phyloP scores from a whole-genome alignment of 495 filamentous ascomycete species.

The Penicillium alfredii region DNA sequence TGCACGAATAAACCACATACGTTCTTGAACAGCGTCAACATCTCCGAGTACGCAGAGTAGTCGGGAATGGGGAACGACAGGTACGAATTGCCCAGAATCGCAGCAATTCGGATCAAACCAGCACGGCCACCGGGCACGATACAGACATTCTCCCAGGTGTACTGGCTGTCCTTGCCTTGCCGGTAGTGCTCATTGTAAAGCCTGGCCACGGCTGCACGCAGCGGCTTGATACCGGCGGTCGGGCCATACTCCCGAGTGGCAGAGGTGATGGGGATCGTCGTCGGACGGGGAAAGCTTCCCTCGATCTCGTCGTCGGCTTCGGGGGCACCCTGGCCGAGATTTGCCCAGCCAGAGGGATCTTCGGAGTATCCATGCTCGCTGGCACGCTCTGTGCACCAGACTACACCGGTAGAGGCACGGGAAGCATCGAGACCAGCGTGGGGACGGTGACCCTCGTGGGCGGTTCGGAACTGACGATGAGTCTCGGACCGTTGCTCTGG shows the following conservation, averaged over 20 bases:
- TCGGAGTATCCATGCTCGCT: slow-evolving; percentile 76
- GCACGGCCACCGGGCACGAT: slow-evolving; percentile 93
- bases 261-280: slow-evolving; percentile 68
- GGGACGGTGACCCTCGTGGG: slow-evolving; percentile 81
- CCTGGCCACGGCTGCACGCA: slow-evolving; percentile 82
- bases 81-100: slow-evolving; percentile 87
- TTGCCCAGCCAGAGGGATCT: slow-evolving; percentile 79
- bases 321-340: slow-evolving; percentile 90
- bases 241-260: slow-evolving; percentile 85
- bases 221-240: slow-evolving; percentile 85
- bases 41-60: slow-evolving; percentile 88
- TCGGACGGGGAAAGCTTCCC: slow-evolving; percentile 82
- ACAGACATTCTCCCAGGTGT: slow-evolving; percentile 98
- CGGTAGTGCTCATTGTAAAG: slow-evolving; percentile 93
- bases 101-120: slow-evolving; percentile 88
- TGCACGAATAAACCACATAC: slow-evolving; percentile 35
- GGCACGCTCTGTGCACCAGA: slow-evolving; percentile 82
- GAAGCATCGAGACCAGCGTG: slow-evolving; percentile 86
- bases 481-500: slow-evolving; percentile 70
- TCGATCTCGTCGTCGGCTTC: slow-evolving; percentile 91
- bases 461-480: slow-evolving; percentile 76
- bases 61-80: slow-evolving; percentile 80
- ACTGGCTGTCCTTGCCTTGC: slow-evolving; percentile 79
- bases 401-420: slow-evolving; percentile 74
- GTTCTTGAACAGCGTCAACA: slow-evolving; percentile 88